Base-by-base conservation (phyloP, 371 early-diverging fungal species). In the Chytridiales sp. region DNA sequence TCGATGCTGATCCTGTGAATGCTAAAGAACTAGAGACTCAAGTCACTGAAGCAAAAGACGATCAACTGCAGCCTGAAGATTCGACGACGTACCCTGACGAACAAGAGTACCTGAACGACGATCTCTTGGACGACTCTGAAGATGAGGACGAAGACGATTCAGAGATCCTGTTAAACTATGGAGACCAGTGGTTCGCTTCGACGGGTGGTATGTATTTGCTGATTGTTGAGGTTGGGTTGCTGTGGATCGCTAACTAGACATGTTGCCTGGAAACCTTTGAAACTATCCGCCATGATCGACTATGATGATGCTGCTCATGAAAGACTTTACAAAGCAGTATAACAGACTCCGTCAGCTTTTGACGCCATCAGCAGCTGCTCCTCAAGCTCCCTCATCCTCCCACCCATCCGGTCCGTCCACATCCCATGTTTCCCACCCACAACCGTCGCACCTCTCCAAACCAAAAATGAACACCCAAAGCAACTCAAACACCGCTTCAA, bases 321-420 rank as follows among this genome's bases (percentile, higher is more conserved):
- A 27, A 67, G 90, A 94, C 67, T 94, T 94, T 64, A 94, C 95
- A 19, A 94, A 94, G 67, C 89, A 94, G 64, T 94, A 90, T 76
- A 94, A 94, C 74, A 83, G 85, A 39, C 76, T 93, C 64, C 80
- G 88, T 30, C 80, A 81, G n/a, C n/a, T n/a, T n/a, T n/a, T n/a
- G n/a, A n/a, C n/a, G n/a, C n/a, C n/a, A n/a, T n/a, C n/a, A n/a
- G n/a, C n/a, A n/a, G n/a, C n/a, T n/a, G n/a, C n/a, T n/a, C n/a
- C n/a, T n/a, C n/a, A n/a, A n/a, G n/a, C n/a, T n/a, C n/a, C n/a
- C n/a, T 32, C 85, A 86, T 51, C 64, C 84, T 5, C 62, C 68
- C 0, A 39, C 69, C 0, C 56, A 69, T 4, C 46, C 65, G 1
- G 65, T 59, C 3, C 64, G 68, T 40, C 49, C 73, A 9, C 57